Conservation (phyloP, 2,329 filamentous ascomycete genomes). For the Fusarium burgessii region DNA sequence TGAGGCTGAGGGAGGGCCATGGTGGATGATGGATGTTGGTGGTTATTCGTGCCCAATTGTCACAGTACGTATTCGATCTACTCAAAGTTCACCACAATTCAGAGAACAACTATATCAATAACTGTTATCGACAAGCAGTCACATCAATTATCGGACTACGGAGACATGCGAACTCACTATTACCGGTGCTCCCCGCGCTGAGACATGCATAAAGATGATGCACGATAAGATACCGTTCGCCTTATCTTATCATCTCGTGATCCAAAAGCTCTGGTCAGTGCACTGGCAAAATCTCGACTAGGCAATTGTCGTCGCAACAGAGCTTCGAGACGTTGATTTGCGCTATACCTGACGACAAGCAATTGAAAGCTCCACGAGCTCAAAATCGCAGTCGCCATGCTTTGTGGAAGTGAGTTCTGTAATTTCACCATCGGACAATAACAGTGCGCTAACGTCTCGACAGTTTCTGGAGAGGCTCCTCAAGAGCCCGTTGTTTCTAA, state of each 20-base stretch:
- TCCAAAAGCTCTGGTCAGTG: constrained; percentile 46
- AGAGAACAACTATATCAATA: background rate
- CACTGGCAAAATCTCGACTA: constrained; percentile 50
- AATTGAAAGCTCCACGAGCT: constrained; percentile 49
- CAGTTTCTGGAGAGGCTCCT: constrained; percentile 96
- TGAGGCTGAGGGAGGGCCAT: constrained; percentile 67
- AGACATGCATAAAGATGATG: constrained; percentile 18
- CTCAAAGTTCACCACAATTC: background rate
- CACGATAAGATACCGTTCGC: constrained; percentile 31
- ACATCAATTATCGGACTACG: constrained; percentile 33
- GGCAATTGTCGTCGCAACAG: constrained; percentile 44
- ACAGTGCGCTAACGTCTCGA: constrained; percentile 31
- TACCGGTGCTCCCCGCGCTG: constrained; percentile 42
- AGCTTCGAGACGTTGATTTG: constrained; percentile 42
- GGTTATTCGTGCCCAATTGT: background rate
- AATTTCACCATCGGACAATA: background rate
- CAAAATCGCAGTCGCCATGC: constrained; percentile 54
- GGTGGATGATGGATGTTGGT: constrained; percentile 7
- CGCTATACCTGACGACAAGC: constrained; percentile 43
- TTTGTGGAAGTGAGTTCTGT: constrained; percentile 60
- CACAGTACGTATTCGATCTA: background rate
- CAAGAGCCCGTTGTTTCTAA: constrained; percentile 94
- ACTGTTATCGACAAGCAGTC: background rate
- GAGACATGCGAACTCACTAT: constrained; percentile 41
- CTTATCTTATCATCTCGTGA: constrained; percentile 51